Conservation (phyloP, 2,329 filamentous ascomycete species). For the Chaetomiaceae sp. region DNA sequence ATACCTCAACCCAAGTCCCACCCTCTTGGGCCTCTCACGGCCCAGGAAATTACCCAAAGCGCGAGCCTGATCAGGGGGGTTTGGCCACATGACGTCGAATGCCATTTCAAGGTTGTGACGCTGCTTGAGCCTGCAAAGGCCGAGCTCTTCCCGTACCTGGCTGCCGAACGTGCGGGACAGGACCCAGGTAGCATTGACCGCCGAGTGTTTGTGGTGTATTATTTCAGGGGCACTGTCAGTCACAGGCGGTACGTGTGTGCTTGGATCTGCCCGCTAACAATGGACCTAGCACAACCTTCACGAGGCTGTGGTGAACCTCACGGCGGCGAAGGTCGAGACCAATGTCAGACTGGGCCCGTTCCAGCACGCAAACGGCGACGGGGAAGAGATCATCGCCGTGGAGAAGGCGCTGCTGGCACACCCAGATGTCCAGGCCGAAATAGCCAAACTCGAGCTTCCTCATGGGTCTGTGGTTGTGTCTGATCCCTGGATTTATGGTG, state of each 20-base stretch:
- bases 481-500: constrained; percentile 64
- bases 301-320: constrained; percentile 54
- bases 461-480: constrained; percentile 54
- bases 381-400: constrained; percentile 54
- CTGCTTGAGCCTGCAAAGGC: constrained; percentile 54
- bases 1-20: constrained; percentile 33
- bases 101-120: constrained; percentile 62
- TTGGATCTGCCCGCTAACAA: background rate
- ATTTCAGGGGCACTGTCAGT: constrained; percentile 55
- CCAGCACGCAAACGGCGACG: constrained; percentile 55
- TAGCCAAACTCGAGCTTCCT: constrained; percentile 59
- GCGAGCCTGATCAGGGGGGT: constrained; percentile 45
- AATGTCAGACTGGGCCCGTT: constrained; percentile 57
- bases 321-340: constrained; percentile 45
- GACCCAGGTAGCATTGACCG: constrained; percentile 42
- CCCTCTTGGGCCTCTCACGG: constrained; percentile 56
- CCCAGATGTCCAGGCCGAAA: constrained; percentile 53
- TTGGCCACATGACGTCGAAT: constrained; percentile 52
- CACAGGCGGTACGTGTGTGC: too few species aligned
- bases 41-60: constrained; percentile 51
- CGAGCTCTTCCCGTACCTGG: constrained; percentile 47
- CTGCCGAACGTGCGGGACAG: constrained; percentile 42
- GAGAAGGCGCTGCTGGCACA: constrained; percentile 54
- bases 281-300: constrained; percentile 54
- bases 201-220: constrained; percentile 54